Conservation (phyloP, 352 stramenopile genomes). For the Pythium phragmitis region DNA sequence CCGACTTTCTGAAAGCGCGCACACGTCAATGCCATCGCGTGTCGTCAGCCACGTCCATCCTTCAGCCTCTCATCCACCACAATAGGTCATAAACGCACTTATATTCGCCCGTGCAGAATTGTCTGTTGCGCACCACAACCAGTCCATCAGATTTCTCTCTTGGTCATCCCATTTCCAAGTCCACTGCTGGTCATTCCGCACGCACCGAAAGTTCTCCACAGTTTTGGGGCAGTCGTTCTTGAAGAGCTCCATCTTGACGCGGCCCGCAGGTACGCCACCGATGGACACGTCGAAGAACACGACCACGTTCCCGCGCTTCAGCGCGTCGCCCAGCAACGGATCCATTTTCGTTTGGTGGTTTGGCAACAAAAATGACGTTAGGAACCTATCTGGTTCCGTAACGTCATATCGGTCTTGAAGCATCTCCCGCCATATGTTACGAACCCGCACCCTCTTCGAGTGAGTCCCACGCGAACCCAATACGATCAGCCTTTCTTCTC, state of each 20-base stretch:
- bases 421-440: background rate
- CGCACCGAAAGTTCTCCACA: slow-evolving; percentile 97
- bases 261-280: slow-evolving; percentile 84
- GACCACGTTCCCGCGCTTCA: slow-evolving; percentile 92
- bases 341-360: slow-evolving; percentile 55
- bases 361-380: background rate
- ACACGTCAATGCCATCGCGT: background rate
- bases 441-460: background rate
- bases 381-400: background rate
- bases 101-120: slow-evolving; percentile 98
- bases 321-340: slow-evolving; percentile 86
- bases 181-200: slow-evolving; percentile 29
- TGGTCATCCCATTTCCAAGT: background rate
- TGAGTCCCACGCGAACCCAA: slow-evolving; percentile 3
- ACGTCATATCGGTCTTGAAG: background rate
- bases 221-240: slow-evolving; percentile 96
- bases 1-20: slow-evolving; percentile 56
- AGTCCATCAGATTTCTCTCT: background rate
- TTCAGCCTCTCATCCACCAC: background rate
- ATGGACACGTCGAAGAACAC: slow-evolving; percentile 98
- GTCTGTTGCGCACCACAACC: slow-evolving; percentile 39
- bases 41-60: background rate
- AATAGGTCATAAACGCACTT: slow-evolving; percentile 46
- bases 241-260: slow-evolving; percentile 96
- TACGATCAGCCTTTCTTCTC: background rate